These are phyloP conservation scores for Colletotrichum cuscutae DNA, from an alignment of 2,329 filamentous ascomycete species.

Conservation along the genomic window DNA sequence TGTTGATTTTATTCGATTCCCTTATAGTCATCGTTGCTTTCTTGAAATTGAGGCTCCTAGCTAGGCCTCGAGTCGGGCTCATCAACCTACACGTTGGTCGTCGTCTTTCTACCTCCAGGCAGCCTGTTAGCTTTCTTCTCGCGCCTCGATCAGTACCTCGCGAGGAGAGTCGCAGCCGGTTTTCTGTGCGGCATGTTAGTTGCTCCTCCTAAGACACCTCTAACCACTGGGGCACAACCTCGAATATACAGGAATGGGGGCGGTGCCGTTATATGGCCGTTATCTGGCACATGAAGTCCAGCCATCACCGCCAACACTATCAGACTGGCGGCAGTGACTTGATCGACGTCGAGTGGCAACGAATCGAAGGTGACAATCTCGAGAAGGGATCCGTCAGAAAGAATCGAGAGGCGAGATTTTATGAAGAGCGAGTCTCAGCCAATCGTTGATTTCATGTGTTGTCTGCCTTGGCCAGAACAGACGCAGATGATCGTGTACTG, in stretches of 20 bases:
- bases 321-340: constrained; percentile 38
- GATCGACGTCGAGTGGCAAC: constrained; percentile 46
- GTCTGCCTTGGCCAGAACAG: background rate
- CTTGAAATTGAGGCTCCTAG: constrained; percentile 56
- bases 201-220: constrained; percentile 29
- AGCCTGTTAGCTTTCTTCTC: constrained; percentile 64
- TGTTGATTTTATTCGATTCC: background rate
- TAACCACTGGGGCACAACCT: constrained; percentile 22
- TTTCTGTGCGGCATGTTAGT: constrained; percentile 33
- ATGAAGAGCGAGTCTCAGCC: constrained; percentile 42
- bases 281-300: constrained; percentile 41
- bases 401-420: constrained; percentile 44
- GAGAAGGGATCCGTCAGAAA: constrained; percentile 41
- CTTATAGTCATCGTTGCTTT: constrained; percentile 59
- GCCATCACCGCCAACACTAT: constrained; percentile 1
- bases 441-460: background rate
- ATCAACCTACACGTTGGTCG: constrained; percentile 59
- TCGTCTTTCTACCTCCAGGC: constrained; percentile 62
- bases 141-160: constrained; percentile 44
- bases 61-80: constrained; percentile 61
- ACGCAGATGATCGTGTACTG: background rate
- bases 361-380: constrained; percentile 37
- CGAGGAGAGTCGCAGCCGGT: constrained; percentile 30
- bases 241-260: constrained; percentile 23
- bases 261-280: constrained; percentile 41